Conservation (phyloP, 495 filamentous ascomycete genomes). For the Talaromyces stipitatus region DNA sequence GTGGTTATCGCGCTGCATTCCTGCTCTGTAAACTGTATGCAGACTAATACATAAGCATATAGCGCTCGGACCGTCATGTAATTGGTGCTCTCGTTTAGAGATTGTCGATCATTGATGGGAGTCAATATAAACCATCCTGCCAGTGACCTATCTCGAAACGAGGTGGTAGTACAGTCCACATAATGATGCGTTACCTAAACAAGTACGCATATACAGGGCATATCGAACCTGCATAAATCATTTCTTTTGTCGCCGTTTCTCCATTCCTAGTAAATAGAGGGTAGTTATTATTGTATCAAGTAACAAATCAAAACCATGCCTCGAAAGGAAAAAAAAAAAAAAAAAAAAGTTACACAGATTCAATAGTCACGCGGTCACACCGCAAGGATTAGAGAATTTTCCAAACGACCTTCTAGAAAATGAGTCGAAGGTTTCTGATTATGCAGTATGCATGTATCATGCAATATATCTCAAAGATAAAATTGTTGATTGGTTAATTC, state of each 20-base stretch:
- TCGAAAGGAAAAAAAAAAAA: background rate
- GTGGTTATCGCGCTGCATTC: background rate
- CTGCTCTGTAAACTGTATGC: too few relatives aligned
- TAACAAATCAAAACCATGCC: background rate
- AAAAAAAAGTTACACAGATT: background rate
- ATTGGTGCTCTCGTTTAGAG: background rate
- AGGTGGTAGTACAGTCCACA: too few relatives aligned
- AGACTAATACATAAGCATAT: too few relatives aligned
- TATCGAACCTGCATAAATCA: too few relatives aligned
- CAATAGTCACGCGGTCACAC: background rate
- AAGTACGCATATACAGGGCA: too few relatives aligned
- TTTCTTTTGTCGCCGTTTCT: too few relatives aligned
- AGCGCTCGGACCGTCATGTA: too few relatives aligned
- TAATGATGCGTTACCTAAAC: too few relatives aligned
- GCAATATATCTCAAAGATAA: background rate
- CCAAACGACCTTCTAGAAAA: background rate
- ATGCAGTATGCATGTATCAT: background rate
- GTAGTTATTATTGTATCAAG: too few relatives aligned
- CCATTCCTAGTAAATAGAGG: too few relatives aligned
- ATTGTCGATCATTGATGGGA: background rate
- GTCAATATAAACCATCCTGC: background rate
- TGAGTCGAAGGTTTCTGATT: background rate
- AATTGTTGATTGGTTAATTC: background rate
- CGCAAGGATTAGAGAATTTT: background rate
- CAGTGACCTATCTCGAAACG: too few relatives aligned